Evolutionary conservation across 305 asterid species (phyloP), one percentile per base, ranked within the genome.

Genomic region (Fraxinus baroniana): DNA sequence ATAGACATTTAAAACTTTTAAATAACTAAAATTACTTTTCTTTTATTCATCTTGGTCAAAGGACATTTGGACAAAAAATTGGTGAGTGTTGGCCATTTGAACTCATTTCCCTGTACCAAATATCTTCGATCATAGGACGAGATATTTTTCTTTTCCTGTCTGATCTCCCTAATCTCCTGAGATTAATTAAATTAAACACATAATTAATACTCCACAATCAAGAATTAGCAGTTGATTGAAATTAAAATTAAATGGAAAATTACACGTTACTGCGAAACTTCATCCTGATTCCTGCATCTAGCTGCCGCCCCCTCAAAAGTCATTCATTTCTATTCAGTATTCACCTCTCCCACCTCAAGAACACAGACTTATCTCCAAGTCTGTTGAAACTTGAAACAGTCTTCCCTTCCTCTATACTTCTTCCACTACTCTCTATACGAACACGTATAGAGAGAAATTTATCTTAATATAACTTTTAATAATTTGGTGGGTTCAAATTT

Each of bases 181-280:
- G 26, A 22, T 64, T 64, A 64, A 6, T 64, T 64, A 64, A 4
- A 5, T 57, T 64, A 22, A 64, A 24, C n/a, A 64, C 33, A 5
- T 60, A 60, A 60, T n/a, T 60, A 20, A 6, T 24, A 62, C 74
- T 26, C n/a, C 18, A 0, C 32, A 68, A 68, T 68, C 37, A 28
- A 68, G 20, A 22, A 87, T 62, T 82, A 80, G 22, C 30, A 74
- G 74, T 78, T 41, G 85, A 83, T 84, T 80, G 85, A 86, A 83
- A 80, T 77, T 80, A 82, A 83, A 79, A 72, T 80, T 74, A 80
- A 41, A 35, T 66, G 49, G 81, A 82, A 70, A 82, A 79, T 44
- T 20, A 80, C 82, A 41, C 57, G 74, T 26, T 57, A 37, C 2
- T 1, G 52, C 52, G 52, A 10, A 44, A 10, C 52, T 41, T 44